Conservation (phyloP, 768 basidiomycete genomes). For the Pisolithus marmoratus region DNA sequence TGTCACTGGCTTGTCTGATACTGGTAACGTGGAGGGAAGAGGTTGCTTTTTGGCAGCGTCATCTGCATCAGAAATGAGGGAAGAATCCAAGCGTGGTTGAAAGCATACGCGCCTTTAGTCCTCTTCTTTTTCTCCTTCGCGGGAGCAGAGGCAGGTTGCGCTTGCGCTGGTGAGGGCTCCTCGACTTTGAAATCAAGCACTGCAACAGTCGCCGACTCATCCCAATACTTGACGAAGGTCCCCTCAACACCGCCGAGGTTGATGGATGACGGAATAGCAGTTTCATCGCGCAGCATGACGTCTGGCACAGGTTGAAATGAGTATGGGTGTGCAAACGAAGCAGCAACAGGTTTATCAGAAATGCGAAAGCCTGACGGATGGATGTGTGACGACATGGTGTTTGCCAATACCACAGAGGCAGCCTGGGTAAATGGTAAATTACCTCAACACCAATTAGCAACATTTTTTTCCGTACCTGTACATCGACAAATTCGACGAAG, state of each 20-base stretch:
- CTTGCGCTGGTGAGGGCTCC: conserved; percentile 37
- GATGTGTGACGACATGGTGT: conserved; percentile 79
- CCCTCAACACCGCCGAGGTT: conserved; percentile 69
- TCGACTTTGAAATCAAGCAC: conserved; percentile 78
- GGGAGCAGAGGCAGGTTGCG: conserved; percentile 33
- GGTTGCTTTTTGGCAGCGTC: conserved; percentile 34
- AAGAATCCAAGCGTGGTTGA: neutral
- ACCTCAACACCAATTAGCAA: neutral
- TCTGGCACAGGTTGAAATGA: conserved; percentile 83
- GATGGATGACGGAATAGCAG: conserved; percentile 61
- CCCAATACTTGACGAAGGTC: conserved; percentile 86
- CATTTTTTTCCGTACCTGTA: conserved; percentile 54
- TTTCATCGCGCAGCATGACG: conserved; percentile 69
- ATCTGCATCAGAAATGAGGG: conserved; percentile 17
- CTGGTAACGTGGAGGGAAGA: conserved; percentile 62
- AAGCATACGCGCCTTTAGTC: conserved; percentile 34
- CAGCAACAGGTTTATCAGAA: conserved; percentile 80
- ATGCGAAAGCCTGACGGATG: conserved; percentile 95
- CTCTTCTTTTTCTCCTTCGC: conserved; percentile 56
- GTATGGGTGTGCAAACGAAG: conserved; percentile 88
- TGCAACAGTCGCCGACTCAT: conserved; percentile 73
- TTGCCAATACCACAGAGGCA: conserved; percentile 73
- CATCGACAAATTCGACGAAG: conserved; percentile 87
- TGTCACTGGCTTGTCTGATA: conserved; percentile 78
- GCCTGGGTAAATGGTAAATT: conserved; percentile 44